phyloP scores from a whole-genome alignment of 2,329 filamentous ascomycete genomes.

The Phialophora expanda region DNA sequence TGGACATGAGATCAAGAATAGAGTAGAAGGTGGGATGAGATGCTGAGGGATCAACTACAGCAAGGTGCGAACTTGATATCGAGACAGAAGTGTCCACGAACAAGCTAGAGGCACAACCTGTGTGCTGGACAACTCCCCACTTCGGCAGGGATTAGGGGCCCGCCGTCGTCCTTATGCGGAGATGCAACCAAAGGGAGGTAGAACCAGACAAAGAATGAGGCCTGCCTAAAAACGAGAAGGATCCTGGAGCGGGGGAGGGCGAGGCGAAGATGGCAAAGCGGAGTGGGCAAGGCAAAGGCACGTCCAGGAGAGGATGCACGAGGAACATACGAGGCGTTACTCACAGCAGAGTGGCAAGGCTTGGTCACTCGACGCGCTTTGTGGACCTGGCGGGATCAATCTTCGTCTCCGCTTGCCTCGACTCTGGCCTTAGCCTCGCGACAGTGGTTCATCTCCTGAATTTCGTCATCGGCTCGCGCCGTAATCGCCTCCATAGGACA shows the following conservation, averaged over 20 bases:
- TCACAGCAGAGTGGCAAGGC: slow-evolving; percentile 23
- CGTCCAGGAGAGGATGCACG: slow-evolving; percentile 20
- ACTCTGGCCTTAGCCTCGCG: slow-evolving; percentile 1
- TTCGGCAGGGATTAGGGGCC: slow-evolving; percentile 11
- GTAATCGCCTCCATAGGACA: slow-evolving; percentile 12
- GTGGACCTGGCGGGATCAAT: slow-evolving; percentile 7
- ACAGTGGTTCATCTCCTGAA: slow-evolving; percentile 8
- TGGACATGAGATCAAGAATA: slow-evolving; percentile 25
- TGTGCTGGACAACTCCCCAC: slow-evolving; percentile 13
- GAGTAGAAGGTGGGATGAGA: slow-evolving; percentile 25
- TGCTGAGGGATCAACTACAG: slow-evolving; percentile 27
- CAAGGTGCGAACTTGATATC: slow-evolving; percentile 32
- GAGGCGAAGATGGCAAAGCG: slow-evolving; percentile 16
- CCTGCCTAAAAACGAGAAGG: slow-evolving; percentile 11
- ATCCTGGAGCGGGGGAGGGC: slow-evolving; percentile 16
- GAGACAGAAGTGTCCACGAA: slow-evolving; percentile 9
- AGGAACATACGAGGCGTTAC: slow-evolving; percentile 22
- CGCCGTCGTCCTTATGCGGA: slow-evolving; percentile 22
- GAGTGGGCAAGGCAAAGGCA: slow-evolving; percentile 9
- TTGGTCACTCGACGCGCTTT: slow-evolving; percentile 24
- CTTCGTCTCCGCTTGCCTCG: slow-evolving; percentile 10
- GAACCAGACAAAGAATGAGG: slow-evolving; percentile 19
- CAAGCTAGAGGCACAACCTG: slow-evolving; percentile 10
- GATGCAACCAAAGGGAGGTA: slow-evolving; percentile 15
- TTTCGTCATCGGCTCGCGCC: slow-evolving; percentile 21